Evolutionary conservation across 208 protist genomes (phyloP).

Genomic region (Kentomonas sorsogonicus): DNA sequence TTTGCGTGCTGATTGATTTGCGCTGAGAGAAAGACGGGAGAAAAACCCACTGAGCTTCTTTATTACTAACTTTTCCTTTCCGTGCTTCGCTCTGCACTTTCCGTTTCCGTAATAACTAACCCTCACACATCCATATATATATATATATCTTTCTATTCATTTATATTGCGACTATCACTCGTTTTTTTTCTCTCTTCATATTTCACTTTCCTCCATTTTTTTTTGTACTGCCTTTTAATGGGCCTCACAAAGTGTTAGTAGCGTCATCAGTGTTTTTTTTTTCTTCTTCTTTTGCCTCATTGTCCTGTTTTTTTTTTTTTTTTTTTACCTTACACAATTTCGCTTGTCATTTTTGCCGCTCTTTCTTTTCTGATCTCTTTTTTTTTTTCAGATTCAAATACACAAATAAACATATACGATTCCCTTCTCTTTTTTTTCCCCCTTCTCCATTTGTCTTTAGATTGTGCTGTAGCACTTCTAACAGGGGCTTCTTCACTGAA

Average conservation of each 20-base stretch:
- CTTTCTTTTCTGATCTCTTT: not conserved
- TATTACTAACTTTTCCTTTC: no score
- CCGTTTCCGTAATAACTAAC: no score
- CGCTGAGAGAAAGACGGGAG: not conserved
- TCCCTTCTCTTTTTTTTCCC: not conserved
- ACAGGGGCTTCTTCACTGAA: no score
- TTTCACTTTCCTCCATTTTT: not conserved
- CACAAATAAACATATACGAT: not conserved
- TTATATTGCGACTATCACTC: not conserved
- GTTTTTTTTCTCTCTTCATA: conserved; percentile 5
- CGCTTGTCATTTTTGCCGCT: not conserved
- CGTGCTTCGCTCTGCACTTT: no score
- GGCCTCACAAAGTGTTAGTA: not conserved
- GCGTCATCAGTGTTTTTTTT: conserved; percentile 3
- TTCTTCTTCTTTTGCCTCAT: conserved; percentile 5
- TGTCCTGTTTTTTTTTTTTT: conserved; percentile 9
- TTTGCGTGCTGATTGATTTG: no score
- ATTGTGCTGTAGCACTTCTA: no score
- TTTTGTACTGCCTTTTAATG: not conserved
- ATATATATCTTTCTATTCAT: not conserved
- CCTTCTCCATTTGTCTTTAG: not conserved
- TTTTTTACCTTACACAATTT: not conserved
- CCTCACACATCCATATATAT: no score
- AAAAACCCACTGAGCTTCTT: not conserved
- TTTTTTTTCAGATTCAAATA: not conserved